Percentiles rank a stretch among this genome's conserved stretches.
phyloP scores from a whole-genome alignment of 345 rosid genomes.

The Cardamine resedifolia region DNA sequence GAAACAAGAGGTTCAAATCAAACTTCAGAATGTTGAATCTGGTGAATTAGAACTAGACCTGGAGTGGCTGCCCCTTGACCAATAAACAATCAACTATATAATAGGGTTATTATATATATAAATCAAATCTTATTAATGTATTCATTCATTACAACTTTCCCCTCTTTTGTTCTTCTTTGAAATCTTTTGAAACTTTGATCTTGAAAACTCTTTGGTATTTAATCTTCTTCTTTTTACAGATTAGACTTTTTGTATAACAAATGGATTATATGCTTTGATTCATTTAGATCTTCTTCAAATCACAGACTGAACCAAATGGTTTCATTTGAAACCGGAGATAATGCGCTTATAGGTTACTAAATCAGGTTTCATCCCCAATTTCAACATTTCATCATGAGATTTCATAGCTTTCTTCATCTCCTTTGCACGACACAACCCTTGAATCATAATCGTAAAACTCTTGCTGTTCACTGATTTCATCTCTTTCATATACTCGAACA shows the following conservation, averaged over 20 bases:
- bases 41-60: constrained; percentile 76
- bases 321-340: constrained; percentile 50
- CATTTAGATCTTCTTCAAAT: not conserved
- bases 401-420: constrained; percentile 72
- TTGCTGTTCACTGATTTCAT: constrained; percentile 37
- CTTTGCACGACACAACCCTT: constrained; percentile 48
- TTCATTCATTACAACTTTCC: not conserved
- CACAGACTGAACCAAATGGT: not conserved
- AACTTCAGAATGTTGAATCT: constrained; percentile 95
- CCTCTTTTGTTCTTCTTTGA: constrained; percentile 11
- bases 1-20: constrained; percentile 64
- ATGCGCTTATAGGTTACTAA: constrained; percentile 54
- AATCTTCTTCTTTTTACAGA: not conserved
- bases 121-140: constrained; percentile 15
- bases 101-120: constrained; percentile 19
- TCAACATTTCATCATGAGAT: constrained; percentile 72
- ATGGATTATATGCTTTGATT: not conserved
- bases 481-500: constrained; percentile 57
- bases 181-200: constrained; percentile 19
- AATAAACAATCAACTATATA: constrained; percentile 37
- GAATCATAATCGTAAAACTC: constrained; percentile 53
- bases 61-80: constrained; percentile 83
- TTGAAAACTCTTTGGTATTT: constrained; percentile 17
- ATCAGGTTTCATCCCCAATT: constrained; percentile 62
- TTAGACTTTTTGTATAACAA: constrained; percentile 11